Percentiles rank a stretch among this genome's conserved stretches.
These are phyloP conservation scores for Neurospora pannonica DNA, from an alignment of 495 filamentous ascomycete genomes.

Conservation along the genomic window DNA sequence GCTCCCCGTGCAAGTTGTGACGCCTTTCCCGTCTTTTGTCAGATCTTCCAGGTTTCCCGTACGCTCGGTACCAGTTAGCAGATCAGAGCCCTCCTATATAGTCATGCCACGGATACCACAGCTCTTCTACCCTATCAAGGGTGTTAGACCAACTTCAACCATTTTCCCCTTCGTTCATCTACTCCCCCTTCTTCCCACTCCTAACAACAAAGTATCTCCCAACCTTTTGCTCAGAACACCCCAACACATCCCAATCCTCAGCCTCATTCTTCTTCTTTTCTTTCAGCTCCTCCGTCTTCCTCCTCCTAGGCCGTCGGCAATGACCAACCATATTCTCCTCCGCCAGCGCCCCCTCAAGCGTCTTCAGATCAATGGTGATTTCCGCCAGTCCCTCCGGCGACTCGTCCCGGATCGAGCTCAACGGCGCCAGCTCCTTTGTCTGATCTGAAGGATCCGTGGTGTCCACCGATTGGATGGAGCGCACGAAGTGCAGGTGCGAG, in stretches of 20 bases:
- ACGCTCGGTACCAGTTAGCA: not conserved
- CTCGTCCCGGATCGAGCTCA: conserved; percentile 77
- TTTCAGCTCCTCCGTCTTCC: conserved; percentile 12
- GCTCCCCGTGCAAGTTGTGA: not conserved
- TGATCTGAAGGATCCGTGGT: conserved; percentile 36
- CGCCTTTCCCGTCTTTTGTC: not conserved
- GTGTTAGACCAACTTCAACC: not conserved
- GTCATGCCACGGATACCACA: not conserved
- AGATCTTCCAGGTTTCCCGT: not conserved
- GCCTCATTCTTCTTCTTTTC: conserved; percentile 16
- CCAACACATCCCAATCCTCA: conserved; percentile 62
- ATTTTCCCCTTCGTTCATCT: not conserved
- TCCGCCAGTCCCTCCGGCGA: conserved; percentile 37
- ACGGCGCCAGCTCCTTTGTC: conserved; percentile 44
- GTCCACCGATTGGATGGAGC: conserved; percentile 70
- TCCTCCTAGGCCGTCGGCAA: conserved; percentile 34
- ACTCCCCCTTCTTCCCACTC: conserved; percentile 30
- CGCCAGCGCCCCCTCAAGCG: conserved; percentile 28
- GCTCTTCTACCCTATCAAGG: not conserved
- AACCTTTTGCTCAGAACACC: conserved; percentile 51
- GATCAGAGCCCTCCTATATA: not conserved
- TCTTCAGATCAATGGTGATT: conserved; percentile 30
- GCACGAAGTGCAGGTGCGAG: conserved; percentile 84
- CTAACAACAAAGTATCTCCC: conserved; percentile 77
- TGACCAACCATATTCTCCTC: conserved; percentile 35